A percentile compares a stretch with the other conserved stretches of the same genome.
These are phyloP conservation scores for Cladophialophora chaetospira DNA, from an alignment of 2,329 filamentous ascomycete genomes.

Conservation along the genomic window DNA sequence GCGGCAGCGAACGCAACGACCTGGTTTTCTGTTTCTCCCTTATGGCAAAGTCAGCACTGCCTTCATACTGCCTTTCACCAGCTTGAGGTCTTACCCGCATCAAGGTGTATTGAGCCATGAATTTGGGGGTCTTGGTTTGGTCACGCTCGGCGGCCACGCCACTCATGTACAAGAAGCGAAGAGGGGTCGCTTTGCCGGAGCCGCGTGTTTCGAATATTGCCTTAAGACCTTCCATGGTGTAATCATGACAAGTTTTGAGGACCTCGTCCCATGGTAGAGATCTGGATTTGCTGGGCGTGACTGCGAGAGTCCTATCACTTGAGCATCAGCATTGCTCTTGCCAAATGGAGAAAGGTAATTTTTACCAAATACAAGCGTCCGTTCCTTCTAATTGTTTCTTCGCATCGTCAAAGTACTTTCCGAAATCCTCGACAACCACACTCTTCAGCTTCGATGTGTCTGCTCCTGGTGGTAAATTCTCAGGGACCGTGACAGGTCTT, in stretches of 20 bases:
- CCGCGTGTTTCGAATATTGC: slow-evolving; percentile 38
- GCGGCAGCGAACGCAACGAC: slow-evolving; percentile 47
- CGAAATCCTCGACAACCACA: slow-evolving; percentile 39
- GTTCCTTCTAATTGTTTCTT: slow-evolving; percentile 37
- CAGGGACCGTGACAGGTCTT: slow-evolving; percentile 20
- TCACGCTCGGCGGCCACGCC: slow-evolving; percentile 50
- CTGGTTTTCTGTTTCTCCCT: slow-evolving; percentile 53
- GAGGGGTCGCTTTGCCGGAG: slow-evolving; percentile 36
- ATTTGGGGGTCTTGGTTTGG: slow-evolving; percentile 38
- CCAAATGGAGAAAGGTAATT: not conserved
- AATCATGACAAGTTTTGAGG: slow-evolving; percentile 46
- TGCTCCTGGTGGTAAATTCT: slow-evolving; percentile 10
- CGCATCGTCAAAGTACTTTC: slow-evolving; percentile 37
- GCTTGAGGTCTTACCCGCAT: slow-evolving; percentile 57
- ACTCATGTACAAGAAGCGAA: slow-evolving; percentile 56
- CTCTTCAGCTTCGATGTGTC: slow-evolving; percentile 38
- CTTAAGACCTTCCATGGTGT: slow-evolving; percentile 41
- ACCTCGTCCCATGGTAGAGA: slow-evolving; percentile 41
- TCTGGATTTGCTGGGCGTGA: slow-evolving; percentile 44
- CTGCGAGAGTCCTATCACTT: slow-evolving; percentile 43
- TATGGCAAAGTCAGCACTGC: not conserved
- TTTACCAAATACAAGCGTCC: slow-evolving; percentile 44
- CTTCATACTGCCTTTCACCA: not conserved
- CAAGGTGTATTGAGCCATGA: slow-evolving; percentile 43
- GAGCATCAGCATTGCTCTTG: not conserved